Percentiles rank a stretch among this genome's conserved stretches.
These are phyloP conservation scores for Papilionanthe hybrid DNA, from an alignment of 116 monocot species.

Conservation along the genomic window DNA sequence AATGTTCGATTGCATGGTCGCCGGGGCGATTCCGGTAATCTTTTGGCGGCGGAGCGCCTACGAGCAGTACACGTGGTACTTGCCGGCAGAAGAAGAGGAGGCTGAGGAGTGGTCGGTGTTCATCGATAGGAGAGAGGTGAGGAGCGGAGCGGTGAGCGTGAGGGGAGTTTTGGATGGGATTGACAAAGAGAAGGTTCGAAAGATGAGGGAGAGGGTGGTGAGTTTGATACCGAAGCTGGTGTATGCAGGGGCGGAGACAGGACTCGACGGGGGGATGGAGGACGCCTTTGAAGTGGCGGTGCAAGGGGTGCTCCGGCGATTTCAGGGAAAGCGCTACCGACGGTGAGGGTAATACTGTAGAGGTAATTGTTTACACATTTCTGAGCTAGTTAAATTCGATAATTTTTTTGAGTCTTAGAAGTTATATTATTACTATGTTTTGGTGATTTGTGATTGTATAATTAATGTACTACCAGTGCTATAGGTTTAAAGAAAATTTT, in stretches of 20 bases:
- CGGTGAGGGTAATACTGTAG: background rate
- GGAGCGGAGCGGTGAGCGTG: constrained; percentile 49
- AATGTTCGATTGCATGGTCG: constrained; percentile 85
- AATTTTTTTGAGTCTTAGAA: background rate
- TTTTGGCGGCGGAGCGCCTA: constrained; percentile 77
- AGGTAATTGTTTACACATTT: background rate
- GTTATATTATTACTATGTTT: too few species aligned
- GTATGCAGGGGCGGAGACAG: constrained; percentile 22
- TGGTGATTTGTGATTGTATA: background rate
- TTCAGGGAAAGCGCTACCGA: constrained; percentile 11
- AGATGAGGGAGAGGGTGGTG: constrained; percentile 50
- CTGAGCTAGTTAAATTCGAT: background rate
- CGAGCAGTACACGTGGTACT: constrained; percentile 73
- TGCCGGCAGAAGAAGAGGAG: constrained; percentile 25
- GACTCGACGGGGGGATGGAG: constrained; percentile 26
- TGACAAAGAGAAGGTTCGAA: constrained; percentile 32
- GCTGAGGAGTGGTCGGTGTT: constrained; percentile 77
- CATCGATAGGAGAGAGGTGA: constrained; percentile 52
- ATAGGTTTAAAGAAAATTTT: too few species aligned
- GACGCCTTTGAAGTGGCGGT: constrained; percentile 54
- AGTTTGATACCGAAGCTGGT: constrained; percentile 37
- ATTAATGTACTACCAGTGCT: background rate
- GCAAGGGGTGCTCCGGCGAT: constrained; percentile 30
- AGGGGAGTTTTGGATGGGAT: constrained; percentile 43
- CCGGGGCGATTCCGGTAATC: constrained; percentile 78